Evolutionary conservation across 2,329 filamentous ascomycete species (phyloP).

Genomic region (Aspergillus quadricinctus): DNA sequence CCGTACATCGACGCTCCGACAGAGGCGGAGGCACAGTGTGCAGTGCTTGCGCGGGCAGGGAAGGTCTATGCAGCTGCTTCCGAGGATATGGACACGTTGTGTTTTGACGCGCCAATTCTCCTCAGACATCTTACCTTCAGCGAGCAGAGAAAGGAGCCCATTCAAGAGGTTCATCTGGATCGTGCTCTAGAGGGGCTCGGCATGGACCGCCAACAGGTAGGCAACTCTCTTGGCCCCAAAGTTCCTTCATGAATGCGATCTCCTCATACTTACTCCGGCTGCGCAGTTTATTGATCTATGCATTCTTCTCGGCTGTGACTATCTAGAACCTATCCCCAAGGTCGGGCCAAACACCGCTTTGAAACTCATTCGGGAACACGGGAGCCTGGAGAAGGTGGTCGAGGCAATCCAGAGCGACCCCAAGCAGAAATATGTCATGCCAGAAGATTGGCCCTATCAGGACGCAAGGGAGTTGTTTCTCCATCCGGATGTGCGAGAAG

Average conservation of each 20-base stretch:
- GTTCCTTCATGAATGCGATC: constrained; percentile 6
- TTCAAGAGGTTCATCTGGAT: constrained; percentile 87
- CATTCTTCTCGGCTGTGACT: constrained; percentile 95
- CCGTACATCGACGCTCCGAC: constrained; percentile 94
- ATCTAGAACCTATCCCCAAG: constrained; percentile 93
- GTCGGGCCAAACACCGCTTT: constrained; percentile 87
- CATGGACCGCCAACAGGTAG: constrained; percentile 82
- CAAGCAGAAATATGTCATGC: constrained; percentile 76
- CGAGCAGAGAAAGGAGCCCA: constrained; percentile 95
- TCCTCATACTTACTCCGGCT: constrained; percentile 3
- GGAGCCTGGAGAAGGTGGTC: constrained; percentile 80
- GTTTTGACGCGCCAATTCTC: constrained; percentile 87
- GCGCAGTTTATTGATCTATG: constrained; percentile 90
- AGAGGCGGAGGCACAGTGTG: constrained; percentile 95
- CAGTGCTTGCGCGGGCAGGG: constrained; percentile 77
- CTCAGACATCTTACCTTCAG: constrained; percentile 92
- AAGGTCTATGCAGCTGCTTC: constrained; percentile 97
- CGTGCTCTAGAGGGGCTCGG: constrained; percentile 79
- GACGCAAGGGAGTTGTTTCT: constrained; percentile 92
- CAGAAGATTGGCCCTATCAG: constrained; percentile 94
- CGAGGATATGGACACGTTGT: constrained; percentile 98
- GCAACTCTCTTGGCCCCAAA: too few species aligned
- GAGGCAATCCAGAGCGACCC: constrained; percentile 71
- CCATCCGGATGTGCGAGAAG: constrained; percentile 78
- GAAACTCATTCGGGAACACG: constrained; percentile 90